phyloP scores from a whole-genome alignment of 805 yeast genomes.

The Debaryomyces maramus region DNA sequence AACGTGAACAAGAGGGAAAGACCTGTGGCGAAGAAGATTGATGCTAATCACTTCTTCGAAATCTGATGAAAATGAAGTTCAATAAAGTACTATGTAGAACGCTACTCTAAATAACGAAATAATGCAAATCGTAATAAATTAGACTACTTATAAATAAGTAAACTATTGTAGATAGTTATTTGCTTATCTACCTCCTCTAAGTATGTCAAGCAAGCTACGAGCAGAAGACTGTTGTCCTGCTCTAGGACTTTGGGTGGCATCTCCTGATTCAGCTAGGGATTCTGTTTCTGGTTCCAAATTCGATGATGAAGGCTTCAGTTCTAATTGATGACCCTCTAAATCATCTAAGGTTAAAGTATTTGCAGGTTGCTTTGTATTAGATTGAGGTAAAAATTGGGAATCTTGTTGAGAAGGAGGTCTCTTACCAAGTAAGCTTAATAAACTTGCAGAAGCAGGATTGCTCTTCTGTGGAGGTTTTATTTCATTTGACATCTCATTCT shows the following conservation, averaged over 20 bases:
- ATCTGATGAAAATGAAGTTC: constrained; percentile 11
- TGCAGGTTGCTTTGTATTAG: constrained; percentile 3
- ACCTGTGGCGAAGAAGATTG: constrained; percentile 9
- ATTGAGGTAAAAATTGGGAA: constrained; percentile 1
- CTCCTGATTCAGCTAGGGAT: background rate
- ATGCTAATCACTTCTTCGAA: constrained; percentile 19
- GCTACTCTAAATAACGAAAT: no score
- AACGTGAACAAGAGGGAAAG: constrained; percentile 6
- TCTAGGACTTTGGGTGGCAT: background rate
- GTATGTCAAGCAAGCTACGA: constrained; percentile 20
- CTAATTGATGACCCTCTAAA: constrained; percentile 1
- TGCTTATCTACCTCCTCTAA: constrained; percentile 13
- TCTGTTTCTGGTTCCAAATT: background rate
- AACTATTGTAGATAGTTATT: no score
- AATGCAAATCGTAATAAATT: background rate
- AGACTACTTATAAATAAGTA: background rate
- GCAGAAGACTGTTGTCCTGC: constrained; percentile 16
- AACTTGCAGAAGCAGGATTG: constrained; percentile 13
- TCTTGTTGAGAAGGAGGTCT: constrained; percentile 1
- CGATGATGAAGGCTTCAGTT: background rate
- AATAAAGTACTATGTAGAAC: no score
- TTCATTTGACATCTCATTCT: background rate
- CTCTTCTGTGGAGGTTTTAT: background rate
- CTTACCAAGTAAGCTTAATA: constrained; percentile 13
- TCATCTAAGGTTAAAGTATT: constrained; percentile 12